Percentiles rank a stretch among this genome's conserved stretches.
These are phyloP conservation scores for Aspergillus egyptiacus DNA, from an alignment of 495 filamentous ascomycete species.

Conservation along the genomic window DNA sequence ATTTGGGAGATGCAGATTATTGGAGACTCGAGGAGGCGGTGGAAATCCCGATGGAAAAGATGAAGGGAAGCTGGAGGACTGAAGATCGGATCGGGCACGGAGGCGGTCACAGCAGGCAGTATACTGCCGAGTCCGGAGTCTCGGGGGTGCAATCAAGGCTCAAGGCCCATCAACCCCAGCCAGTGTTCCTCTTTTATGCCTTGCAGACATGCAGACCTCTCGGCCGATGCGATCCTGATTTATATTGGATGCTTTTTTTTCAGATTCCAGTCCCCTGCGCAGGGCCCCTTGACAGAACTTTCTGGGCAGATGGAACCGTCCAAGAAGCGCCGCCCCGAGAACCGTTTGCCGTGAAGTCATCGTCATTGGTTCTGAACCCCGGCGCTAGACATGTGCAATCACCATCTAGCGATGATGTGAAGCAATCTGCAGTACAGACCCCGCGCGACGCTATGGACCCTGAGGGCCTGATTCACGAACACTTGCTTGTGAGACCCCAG, in stretches of 20 bases:
- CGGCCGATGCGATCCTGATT: too few relatives aligned
- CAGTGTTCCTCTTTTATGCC: too few relatives aligned
- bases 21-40: too few relatives aligned
- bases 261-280: neutral
- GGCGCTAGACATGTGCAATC: neutral
- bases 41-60: too few relatives aligned
- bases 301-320: conserved; percentile 14
- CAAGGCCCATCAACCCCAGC: too few relatives aligned
- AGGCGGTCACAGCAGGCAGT: conserved; percentile 19
- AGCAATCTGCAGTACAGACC: neutral
- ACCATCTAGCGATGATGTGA: neutral
- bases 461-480: neutral
- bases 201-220: neutral
- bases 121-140: conserved; percentile 16
- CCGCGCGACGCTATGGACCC: neutral
- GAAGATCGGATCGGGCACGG: neutral
- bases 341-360: conserved; percentile 13
- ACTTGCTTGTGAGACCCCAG: neutral
- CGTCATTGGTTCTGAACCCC: conserved; percentile 8
- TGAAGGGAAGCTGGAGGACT: neutral
- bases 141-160: too few relatives aligned
- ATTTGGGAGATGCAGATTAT: neutral
- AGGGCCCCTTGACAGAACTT: conserved; percentile 14
- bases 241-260: too few relatives aligned
- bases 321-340: conserved; percentile 18